These are phyloP conservation scores for Fagopyrum tataricum DNA, from an alignment of 148 eudicot genomes.

Conservation along the genomic window DNA sequence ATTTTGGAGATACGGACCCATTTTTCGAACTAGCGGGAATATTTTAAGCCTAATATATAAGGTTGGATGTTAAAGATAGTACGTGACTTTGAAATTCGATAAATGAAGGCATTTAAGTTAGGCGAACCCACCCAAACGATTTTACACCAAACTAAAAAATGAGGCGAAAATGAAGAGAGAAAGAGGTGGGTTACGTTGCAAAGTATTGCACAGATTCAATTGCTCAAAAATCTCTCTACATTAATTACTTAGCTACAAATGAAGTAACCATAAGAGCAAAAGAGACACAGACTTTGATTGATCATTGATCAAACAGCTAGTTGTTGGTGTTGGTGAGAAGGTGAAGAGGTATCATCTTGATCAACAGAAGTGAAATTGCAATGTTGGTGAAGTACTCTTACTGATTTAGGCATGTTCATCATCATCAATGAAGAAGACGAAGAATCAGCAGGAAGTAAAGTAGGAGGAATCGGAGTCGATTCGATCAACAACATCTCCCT, in stretches of 20 bases:
- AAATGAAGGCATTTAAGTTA: too few relatives aligned
- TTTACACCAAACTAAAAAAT: not conserved
- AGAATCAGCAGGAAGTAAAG: slow-evolving; percentile 14
- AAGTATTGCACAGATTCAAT: not conserved
- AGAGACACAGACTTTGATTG: not conserved
- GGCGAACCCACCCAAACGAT: too few relatives aligned
- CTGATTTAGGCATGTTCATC: slow-evolving; percentile 6
- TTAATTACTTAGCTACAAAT: slow-evolving; percentile 9
- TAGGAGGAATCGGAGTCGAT: not conserved
- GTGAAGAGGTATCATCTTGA: slow-evolving; percentile 7
- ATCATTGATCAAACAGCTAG: not conserved
- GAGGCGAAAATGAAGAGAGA: not conserved
- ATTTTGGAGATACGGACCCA: too few relatives aligned
- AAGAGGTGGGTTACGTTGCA: not conserved
- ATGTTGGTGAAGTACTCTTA: not conserved
- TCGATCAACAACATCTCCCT: slow-evolving; percentile 23
- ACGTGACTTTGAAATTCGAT: not conserved
- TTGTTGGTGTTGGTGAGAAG: slow-evolving; percentile 6
- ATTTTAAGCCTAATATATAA: too few relatives aligned
- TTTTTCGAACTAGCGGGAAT: too few relatives aligned
- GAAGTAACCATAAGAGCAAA: not conserved
- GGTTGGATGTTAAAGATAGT: too few relatives aligned
- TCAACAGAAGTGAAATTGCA: slow-evolving; percentile 10
- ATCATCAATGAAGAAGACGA: slow-evolving; percentile 15
- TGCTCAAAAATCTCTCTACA: not conserved